Evolutionary conservation across 2,329 filamentous ascomycete species (phyloP), one percentile per base, ranked within the genome.

Genomic region (Cercospora canescens): DNA sequence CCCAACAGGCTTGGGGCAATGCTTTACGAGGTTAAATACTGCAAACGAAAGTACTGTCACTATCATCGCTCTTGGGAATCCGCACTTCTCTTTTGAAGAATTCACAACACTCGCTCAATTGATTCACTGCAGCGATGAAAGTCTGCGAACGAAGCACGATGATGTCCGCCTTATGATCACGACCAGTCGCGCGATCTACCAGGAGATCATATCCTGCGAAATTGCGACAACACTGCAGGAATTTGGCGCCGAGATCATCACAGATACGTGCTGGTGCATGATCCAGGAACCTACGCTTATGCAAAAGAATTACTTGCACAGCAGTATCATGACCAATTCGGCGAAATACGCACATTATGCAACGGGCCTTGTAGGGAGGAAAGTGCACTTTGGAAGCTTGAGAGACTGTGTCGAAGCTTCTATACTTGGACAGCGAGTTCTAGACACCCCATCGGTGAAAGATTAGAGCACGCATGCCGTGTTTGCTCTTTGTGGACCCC

Each of bases 201-300:
- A 58, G 4, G 32, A 57, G 30, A 55, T 50, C 8, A 35, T 45
- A 2, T 70, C 75, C 11, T 74, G 73, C 0, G 79, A 79, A 0
- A 65, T 76, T 6, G 60, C 80, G 2, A 64, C 69, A 0, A 59
- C 59, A 6, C 41, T 84, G 1, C 71, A 79, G 14, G 35, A 14
- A 0, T 82, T 82, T 59, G 81, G 82, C 0, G 79, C 73, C 1
- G 71, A 74, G 24, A 60, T 82, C 4, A 71, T 83, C 12, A 83
- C 78, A 0, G 81, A 84, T 66, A 83, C 81, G 0, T 84, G 81
- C 61, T 84, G 81, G 81, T 84, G 81, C 66, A 81, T 84, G 79
- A 77, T 83, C 16, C 39, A 37, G 18, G 79, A 82, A 52, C 80
- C 81, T 0, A 70, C 80, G 0, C 78, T 83, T 8, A 75, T 74